Base-by-base conservation (phyloP, 164 flowering plant genomes). In the Sextonia rubra region DNA sequence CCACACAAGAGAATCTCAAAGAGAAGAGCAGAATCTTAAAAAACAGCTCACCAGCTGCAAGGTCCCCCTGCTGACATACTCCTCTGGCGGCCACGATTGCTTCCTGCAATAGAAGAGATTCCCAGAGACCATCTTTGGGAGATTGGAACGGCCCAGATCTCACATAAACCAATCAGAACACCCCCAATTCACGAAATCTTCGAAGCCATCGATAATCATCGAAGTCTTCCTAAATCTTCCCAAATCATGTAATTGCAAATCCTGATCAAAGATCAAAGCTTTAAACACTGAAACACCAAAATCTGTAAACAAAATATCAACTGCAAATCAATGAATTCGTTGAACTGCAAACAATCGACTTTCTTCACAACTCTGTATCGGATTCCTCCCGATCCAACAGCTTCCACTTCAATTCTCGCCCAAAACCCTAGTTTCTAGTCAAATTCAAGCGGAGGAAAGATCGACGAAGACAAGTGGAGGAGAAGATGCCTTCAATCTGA, bases 51-150 rank as follows among this genome's bases (percentile, higher is more conserved):
- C 97, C 88, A 88, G 74, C 62, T 91, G 96, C 80, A 92, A 80
- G 30, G 96, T 88, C 8, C 75, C 49, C 70, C 77, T 76, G 84
- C 79, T 85, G 78, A 92, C 77, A 69, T 91, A 92, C 78, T 92
- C 98, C 56, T 91, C 91, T 2, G 93, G 84, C 14, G 98, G 98
- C 98, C 98, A 92, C 63, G 98, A 92, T 74, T 86, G 79, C 86
- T 87, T 92, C 72, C 86, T 77, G 71, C 81, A 77, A 72, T 89
- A 86, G 73, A 92, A 92, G 65, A 92, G 47, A 76, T 78, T 82
- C 18, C 89, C 91, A 24, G 81, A 80, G n/a, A 92, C 88, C 97
- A 92, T 92, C 20, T 52, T 76, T 72, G 67, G 52, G 20, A 30
- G 26, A 47, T 62, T 26, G 17, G 15, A 1, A 20, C 24, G 18